phyloP scores from a whole-genome alignment of 495 filamentous ascomycete species.

The Staphylotrichum tortipilum region DNA sequence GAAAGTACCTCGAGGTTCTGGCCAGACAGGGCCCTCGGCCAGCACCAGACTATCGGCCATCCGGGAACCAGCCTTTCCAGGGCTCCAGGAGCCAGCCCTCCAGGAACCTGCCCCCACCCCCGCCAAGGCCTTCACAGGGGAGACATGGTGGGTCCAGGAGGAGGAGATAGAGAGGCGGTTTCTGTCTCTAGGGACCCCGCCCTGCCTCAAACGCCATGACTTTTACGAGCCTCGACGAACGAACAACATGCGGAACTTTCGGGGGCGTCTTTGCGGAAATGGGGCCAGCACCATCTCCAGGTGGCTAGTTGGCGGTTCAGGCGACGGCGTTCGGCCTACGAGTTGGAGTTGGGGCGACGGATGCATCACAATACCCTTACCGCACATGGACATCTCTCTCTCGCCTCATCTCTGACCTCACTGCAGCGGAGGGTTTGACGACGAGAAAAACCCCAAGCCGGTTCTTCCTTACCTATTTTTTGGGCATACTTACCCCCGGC shows the following conservation, averaged over 20 bases:
- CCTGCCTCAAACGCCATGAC: neutral
- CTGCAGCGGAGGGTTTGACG: no score
- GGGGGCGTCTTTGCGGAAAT: neutral
- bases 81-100: neutral
- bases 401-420: no score
- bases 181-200: neutral
- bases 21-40: constrained; percentile 3
- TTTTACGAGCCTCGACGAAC: constrained; percentile 5
- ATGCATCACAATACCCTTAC: constrained; percentile 9
- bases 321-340: no score
- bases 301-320: no score
- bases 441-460: neutral
- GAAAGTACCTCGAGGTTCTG: constrained; percentile 35
- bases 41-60: neutral
- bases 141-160: neutral
- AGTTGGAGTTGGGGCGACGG: constrained; percentile 1
- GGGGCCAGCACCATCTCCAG: no score
- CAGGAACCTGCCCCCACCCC: neutral
- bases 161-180: neutral
- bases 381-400: neutral
- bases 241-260: neutral
- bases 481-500: constrained; percentile 7
- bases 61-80: neutral
- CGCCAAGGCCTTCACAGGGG: neutral
- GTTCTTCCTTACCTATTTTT: neutral